phyloP scores from a whole-genome alignment of 805 yeast species.

The Kuraishia hungarica region DNA sequence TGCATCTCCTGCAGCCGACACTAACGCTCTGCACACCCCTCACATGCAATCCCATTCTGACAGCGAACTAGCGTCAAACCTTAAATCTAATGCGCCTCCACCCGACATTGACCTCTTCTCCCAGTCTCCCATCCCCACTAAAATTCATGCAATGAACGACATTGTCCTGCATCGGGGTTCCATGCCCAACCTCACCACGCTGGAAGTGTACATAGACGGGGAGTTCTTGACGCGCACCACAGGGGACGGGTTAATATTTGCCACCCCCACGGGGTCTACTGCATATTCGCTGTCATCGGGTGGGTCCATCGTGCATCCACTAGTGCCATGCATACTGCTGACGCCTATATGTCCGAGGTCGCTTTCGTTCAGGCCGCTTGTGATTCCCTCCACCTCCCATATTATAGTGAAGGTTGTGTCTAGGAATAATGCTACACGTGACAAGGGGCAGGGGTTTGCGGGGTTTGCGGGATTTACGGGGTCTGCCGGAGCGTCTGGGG shows the following conservation, averaged over 20 bases:
- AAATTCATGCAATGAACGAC: constrained; percentile 87
- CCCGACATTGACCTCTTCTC: constrained; percentile 1
- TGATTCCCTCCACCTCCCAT: constrained; percentile 72
- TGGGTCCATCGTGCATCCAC: constrained; percentile 87
- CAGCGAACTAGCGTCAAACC: too few species aligned
- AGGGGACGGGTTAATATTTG: constrained; percentile 80
- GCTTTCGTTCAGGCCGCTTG: constrained; percentile 80
- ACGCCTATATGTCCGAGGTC: constrained; percentile 93
- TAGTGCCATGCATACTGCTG: constrained; percentile 70
- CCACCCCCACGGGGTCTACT: constrained; percentile 94
- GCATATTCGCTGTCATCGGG: constrained; percentile 88
- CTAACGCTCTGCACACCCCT: too few species aligned
- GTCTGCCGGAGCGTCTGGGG: too few species aligned
- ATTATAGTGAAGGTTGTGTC: constrained; percentile 53
- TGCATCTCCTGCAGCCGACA: too few species aligned
- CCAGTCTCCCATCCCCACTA: constrained; percentile 12
- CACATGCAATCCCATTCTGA: too few species aligned
- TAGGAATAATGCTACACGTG: constrained; percentile 30
- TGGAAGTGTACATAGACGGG: constrained; percentile 82
- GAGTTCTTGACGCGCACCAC: constrained; percentile 82
- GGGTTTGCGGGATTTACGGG: too few species aligned
- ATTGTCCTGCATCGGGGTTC: constrained; percentile 82
- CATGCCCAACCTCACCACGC: constrained; percentile 73
- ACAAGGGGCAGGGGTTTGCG: too few species aligned
- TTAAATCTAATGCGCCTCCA: too few species aligned